These are phyloP conservation scores for Chlorella sp. DNA, from an alignment of 139 green algal species.

Conservation along the genomic window DNA sequence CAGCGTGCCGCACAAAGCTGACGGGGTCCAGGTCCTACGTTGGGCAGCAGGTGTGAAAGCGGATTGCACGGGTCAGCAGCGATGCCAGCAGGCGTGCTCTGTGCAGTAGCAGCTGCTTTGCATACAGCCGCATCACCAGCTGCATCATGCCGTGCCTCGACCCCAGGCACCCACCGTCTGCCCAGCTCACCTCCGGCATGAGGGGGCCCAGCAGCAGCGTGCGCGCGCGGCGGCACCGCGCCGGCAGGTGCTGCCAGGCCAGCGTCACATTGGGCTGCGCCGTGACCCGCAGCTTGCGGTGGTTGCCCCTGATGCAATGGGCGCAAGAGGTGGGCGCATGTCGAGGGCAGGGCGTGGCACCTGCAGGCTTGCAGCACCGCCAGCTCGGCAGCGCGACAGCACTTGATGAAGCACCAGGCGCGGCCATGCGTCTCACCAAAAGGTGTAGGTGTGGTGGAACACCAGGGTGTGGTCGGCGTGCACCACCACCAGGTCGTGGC, in stretches of 20 bases:
- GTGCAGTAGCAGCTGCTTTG: no score
- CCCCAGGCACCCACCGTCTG: background rate
- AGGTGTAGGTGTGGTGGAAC: slow-evolving; percentile 88
- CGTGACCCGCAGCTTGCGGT: slow-evolving; percentile 71
- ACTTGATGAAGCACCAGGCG: no score
- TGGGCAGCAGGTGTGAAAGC: no score
- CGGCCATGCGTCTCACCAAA: no score
- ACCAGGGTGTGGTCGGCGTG: slow-evolving; percentile 67
- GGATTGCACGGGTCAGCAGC: no score
- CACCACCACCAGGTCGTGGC: slow-evolving; percentile 69
- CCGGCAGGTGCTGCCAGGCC: slow-evolving; percentile 63
- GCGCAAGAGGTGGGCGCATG: background rate
- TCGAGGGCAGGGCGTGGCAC: background rate
- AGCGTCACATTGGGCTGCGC: slow-evolving; percentile 77
- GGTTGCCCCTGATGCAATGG: slow-evolving; percentile 53
- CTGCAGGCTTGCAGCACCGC: background rate
- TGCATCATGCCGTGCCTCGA: no score
- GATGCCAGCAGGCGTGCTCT: no score
- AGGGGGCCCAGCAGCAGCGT: slow-evolving; percentile 77
- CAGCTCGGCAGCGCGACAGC: background rate
- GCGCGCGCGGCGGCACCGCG: slow-evolving; percentile 62
- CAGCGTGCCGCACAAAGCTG: slow-evolving; percentile 57
- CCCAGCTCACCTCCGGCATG: slow-evolving; percentile 45
- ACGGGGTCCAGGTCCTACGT: slow-evolving; percentile 68
- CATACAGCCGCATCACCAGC: no score